Evolutionary conservation across 441 rosid species (phyloP), one percentile per base, ranked within the genome.

Genomic region (Breynia disticha): DNA sequence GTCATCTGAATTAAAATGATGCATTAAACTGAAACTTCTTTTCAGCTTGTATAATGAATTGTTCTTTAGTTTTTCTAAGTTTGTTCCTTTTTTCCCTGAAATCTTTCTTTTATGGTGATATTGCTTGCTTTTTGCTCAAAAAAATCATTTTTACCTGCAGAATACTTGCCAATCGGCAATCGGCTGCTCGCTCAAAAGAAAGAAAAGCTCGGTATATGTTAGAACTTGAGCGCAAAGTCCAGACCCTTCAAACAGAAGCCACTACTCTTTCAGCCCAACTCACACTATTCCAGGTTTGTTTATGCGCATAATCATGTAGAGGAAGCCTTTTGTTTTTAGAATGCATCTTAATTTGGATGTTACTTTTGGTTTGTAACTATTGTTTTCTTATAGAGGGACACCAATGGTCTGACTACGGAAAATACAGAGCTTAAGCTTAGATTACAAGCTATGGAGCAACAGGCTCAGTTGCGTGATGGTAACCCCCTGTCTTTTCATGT

Each of bases 201-300:
- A 81, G 90, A 45, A 88, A 88, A 73, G 87, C 87, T 8, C 56
- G 84, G 7, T 88, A 85, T 48, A 83, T 83, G 46, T 53, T 67
- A 7, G 91, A 88, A 45, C 86, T 88, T 10, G 97, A 83, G 61
- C 81, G 84, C 62, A 85, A 81, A 77, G 82, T 88, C 52, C 91
- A 81, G 67, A 75, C 87, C 16, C 96, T 88, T 67, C 89, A 88
- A 78, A 83, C 86, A 8, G 91, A 85, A 79, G 95, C 95, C 1
- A 85, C 91, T 47, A 79, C 95, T 50, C 91, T 88, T 47, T 83
- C 89, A 72, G 97, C 95, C 20, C 95, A 85, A 62, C 86, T 85
- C 41, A 76, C 88, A 45, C 73, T 87, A 47, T 84, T 70, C 50
- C 94, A 84, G 94, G 90, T 87, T 61, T 57, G 49, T 54, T 53